Base-by-base conservation (phyloP, 2,329 filamentous ascomycete species). In the Ilyonectria mors-panacis region DNA sequence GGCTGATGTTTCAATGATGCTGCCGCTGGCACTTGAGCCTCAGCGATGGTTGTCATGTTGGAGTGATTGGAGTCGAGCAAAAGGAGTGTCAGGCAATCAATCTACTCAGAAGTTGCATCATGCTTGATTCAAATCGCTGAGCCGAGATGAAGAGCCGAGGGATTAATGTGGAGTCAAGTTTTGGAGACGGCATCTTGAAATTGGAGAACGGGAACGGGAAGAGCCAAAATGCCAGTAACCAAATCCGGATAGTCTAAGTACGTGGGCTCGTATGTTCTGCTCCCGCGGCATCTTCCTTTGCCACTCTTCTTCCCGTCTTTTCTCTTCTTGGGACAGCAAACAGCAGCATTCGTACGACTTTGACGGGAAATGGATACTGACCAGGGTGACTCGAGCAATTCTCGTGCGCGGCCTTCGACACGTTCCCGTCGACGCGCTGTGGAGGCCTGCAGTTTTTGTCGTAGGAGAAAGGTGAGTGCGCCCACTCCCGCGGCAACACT, bases 361-460 rank as follows among this genome's bases (percentile, higher is more conserved):
- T 26, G 26, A 26, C 26, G 26, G 26, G 26, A 26, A 26, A 42
- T 42, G 39, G 39, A 42, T n/a, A 10, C 39, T n/a, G 9, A 42
- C 5, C 39, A n/a, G 8, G 17, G 6, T 3, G 17, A n/a, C 15
- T n/a, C 39, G 17, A 42, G 39, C 39, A 42, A 17, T 42, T 42
- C 39, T 6, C 39, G 39, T 42, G 1, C 1, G 17, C 39, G 15
- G 39, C 2, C 5, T 0, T 56, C 35, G 26, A 17, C 66, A 15
- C 74, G 74, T 21, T 64, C 70, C 50, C 76, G 75, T 23, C 67
- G 75, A 28, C 70, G 77, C 26, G 76, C 77, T n/a, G 66, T 69
- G 3, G 74, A 78, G 55, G 78, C 78, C 4, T 79, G 78, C 51
- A 68, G 69, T 4, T 79, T 79, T 55, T 79, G 77, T 48, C 77